These are phyloP conservation scores for Prunus armeniaca DNA, from an alignment of 306 rosid genomes.

Conservation along the genomic window DNA sequence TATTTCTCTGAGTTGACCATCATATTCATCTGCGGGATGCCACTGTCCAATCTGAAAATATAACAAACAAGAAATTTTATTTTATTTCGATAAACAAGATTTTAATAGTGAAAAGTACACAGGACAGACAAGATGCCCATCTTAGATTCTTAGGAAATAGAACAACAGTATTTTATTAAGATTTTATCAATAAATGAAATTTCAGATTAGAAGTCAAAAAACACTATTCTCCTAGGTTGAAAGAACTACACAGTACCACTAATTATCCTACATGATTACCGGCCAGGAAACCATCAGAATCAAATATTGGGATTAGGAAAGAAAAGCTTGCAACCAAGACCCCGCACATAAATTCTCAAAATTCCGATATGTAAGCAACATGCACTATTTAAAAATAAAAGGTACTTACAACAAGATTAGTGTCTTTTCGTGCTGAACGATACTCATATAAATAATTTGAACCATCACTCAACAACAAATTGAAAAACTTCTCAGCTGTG, in stretches of 20 bases:
- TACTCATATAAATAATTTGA: conserved; percentile 65
- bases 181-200: neutral
- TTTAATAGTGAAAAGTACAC: neutral
- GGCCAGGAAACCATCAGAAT: neutral
- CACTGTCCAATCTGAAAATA: conserved; percentile 86
- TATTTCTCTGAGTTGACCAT: conserved; percentile 92
- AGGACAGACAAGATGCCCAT: neutral
- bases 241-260: neutral
- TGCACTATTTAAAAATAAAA: neutral
- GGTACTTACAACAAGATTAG: conserved; percentile 81
- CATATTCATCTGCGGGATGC: conserved; percentile 89
- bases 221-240: neutral
- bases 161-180: neutral
- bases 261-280: neutral
- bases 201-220: neutral
- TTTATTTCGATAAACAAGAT: neutral
- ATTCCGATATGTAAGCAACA: neutral
- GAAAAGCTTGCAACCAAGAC: neutral
- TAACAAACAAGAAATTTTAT: neutral
- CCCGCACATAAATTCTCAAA: neutral
- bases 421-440: conserved; percentile 73
- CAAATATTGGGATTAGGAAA: neutral
- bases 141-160: neutral
- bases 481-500: conserved; percentile 79
- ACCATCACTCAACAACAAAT: conserved; percentile 56